phyloP scores from a whole-genome alignment of 805 yeast genomes.

The Wickerhamomyces chambardii region DNA sequence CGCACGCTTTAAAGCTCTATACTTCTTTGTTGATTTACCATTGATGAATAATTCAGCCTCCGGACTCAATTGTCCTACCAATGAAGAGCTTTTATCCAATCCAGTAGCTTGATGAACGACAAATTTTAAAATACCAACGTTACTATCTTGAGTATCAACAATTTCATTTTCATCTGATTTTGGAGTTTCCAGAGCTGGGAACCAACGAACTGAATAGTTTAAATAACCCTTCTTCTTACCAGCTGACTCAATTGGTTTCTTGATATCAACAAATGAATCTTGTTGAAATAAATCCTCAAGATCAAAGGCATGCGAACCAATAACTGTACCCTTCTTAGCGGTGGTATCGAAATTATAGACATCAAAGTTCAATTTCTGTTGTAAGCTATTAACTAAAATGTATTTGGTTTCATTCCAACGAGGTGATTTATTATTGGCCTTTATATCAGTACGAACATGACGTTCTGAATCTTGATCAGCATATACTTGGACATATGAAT shows the following conservation, averaged over 20 bases:
- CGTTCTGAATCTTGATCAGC: constrained; percentile 35
- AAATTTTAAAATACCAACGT: constrained; percentile 65
- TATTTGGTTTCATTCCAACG: constrained; percentile 60
- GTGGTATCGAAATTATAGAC: constrained; percentile 44
- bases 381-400: constrained; percentile 45
- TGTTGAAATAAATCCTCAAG: constrained; percentile 53
- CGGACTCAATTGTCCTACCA: constrained; percentile 41
- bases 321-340: constrained; percentile 42
- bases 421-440: constrained; percentile 47
- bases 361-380: constrained; percentile 46
- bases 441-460: constrained; percentile 42
- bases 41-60: constrained; percentile 60
- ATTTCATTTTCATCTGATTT: constrained; percentile 19
- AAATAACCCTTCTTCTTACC: constrained; percentile 51
- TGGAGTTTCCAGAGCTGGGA: constrained; percentile 19
- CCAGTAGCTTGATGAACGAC: constrained; percentile 50
- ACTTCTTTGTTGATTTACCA: constrained; percentile 41
- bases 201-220: constrained; percentile 43
- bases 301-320: constrained; percentile 44
- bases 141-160: constrained; percentile 38
- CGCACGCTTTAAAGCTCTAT: constrained; percentile 54
- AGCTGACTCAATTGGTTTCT: constrained; percentile 20
- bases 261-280: constrained; percentile 23
- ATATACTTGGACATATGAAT: constrained; percentile 48
- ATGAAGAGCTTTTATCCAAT: constrained; percentile 42